These are phyloP conservation scores for Triticum turgidum DNA, from an alignment of 176 grass and related monocot species.

Conservation along the genomic window DNA sequence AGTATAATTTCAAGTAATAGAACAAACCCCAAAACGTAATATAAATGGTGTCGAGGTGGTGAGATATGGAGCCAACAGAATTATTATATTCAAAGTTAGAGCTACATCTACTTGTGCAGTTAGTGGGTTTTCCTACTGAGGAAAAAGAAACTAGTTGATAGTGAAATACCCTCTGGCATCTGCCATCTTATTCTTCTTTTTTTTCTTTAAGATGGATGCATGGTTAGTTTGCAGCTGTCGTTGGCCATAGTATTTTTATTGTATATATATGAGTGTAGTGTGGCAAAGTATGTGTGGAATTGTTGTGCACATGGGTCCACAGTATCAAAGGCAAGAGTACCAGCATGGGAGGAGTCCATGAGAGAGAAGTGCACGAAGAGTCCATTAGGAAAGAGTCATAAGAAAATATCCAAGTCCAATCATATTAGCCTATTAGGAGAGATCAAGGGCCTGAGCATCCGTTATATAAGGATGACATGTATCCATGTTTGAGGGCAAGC, in stretches of 20 bases:
- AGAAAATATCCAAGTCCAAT: no score
- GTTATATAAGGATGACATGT: no score
- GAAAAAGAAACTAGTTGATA: not conserved
- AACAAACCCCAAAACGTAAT: not conserved
- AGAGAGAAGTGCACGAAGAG: no score
- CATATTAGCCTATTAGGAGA: no score
- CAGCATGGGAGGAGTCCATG: no score
- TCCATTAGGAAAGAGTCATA: no score
- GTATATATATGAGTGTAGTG: not conserved
- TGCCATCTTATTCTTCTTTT: not conserved
- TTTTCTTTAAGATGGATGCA: not conserved
- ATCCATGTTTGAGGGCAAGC: no score
- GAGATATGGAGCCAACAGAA: not conserved
- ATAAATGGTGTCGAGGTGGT: not conserved
- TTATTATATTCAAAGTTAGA: not conserved
- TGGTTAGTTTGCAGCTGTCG: not conserved
- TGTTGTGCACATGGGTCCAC: no score
- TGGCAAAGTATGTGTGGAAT: no score
- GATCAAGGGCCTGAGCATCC: no score
- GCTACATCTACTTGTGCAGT: not conserved
- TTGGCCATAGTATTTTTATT: not conserved
- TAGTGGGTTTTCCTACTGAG: not conserved
- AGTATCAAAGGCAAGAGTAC: no score
- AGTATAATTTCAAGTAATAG: not conserved
- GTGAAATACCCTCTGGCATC: not conserved